Evolutionary conservation across 192 early-diverging fungal genomes (phyloP).

Genomic region (Backusella luteola): DNA sequence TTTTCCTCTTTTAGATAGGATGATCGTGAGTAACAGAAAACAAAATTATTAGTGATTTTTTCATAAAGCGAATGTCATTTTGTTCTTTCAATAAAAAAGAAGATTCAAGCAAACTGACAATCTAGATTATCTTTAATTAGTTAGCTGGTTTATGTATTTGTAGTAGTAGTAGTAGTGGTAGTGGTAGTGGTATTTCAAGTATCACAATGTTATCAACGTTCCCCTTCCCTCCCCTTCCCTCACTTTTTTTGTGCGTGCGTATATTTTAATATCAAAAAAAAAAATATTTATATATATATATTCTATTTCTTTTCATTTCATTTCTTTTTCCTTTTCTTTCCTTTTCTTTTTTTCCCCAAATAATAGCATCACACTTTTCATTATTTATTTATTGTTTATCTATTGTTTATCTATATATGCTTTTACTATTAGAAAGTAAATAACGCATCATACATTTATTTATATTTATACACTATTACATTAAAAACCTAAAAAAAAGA

Average conservation of each 20-base stretch:
- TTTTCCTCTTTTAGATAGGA: background rate
- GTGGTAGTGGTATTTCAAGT: background rate
- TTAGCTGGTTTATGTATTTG: background rate
- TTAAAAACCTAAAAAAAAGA: background rate
- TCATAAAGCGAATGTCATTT: background rate
- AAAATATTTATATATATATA: background rate
- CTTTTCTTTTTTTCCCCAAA: background rate
- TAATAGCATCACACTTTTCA: background rate
- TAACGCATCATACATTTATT: background rate
- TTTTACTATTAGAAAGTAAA: background rate
- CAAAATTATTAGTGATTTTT: background rate
- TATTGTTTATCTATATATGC: background rate
- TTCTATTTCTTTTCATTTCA: background rate
- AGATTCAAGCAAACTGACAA: background rate
- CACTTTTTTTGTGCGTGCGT: background rate
- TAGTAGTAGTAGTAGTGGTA: background rate
- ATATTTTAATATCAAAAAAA: background rate
- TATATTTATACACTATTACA: background rate
- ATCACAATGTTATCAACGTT: background rate
- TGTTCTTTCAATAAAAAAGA: background rate
- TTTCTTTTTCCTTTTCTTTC: background rate
- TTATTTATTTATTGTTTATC: background rate
- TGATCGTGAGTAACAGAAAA: conserved; percentile 8
- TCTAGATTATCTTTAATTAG: background rate
- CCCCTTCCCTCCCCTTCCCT: background rate